Evolutionary conservation across 495 filamentous ascomycete genomes (phyloP).

Genomic region (Daldinia childiae): DNA sequence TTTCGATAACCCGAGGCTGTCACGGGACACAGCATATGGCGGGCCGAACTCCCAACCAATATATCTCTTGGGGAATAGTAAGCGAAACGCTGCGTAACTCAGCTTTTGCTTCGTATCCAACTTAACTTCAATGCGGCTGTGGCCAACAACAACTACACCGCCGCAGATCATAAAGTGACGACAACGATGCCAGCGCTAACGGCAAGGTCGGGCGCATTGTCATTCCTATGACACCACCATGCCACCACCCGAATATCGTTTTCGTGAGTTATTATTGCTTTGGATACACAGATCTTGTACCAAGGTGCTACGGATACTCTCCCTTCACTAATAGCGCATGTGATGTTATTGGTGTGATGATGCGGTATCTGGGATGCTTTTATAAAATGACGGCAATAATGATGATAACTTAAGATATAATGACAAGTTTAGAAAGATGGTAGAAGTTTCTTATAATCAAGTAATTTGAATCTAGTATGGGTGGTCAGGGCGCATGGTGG

Average conservation of each 20-base stretch:
- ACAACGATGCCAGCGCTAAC: background rate
- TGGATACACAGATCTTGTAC: background rate
- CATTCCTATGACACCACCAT: background rate
- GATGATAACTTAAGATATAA: background rate
- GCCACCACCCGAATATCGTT: background rate
- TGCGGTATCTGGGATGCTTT: background rate
- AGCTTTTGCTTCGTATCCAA: background rate
- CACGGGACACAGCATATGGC: conserved; percentile 3
- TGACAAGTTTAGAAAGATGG: background rate
- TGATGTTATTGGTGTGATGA: background rate
- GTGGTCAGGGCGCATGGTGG: background rate
- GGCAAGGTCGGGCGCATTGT: background rate
- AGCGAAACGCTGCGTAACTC: conserved; percentile 7
- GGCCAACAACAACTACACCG: conserved; percentile 3
- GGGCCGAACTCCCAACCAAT: background rate
- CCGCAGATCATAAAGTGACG: background rate
- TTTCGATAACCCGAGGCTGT: conserved; percentile 5
- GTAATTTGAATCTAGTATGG: background rate
- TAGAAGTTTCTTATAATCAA: background rate
- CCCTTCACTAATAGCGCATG: background rate
- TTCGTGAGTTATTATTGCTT: conserved; percentile 1
- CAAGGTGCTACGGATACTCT: background rate
- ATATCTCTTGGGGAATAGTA: background rate
- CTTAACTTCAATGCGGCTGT: background rate
- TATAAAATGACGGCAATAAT: background rate